A percentile compares a stretch with the other conserved stretches of the same genome.
phyloP scores from a whole-genome alignment of 495 filamentous ascomycete genomes.

The Parathielavia hyrcaniae region DNA sequence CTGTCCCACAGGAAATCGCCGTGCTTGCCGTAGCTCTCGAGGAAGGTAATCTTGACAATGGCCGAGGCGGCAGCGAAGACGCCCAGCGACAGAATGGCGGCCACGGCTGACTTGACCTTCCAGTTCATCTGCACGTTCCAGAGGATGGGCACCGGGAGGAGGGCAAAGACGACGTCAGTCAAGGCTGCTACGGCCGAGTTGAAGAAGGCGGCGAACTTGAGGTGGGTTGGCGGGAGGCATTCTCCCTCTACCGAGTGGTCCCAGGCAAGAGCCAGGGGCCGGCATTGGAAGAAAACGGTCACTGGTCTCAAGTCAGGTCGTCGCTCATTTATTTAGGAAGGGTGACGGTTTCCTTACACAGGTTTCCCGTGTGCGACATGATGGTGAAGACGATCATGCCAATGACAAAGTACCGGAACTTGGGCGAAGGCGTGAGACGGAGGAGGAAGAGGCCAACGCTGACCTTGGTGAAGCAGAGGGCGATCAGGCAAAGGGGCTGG shows the following conservation, averaged over 20 bases:
- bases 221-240: constrained; percentile 22
- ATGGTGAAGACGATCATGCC: constrained; percentile 32
- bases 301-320: constrained; percentile 18
- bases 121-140: constrained; percentile 44
- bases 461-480: constrained; percentile 42
- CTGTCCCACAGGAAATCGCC: constrained; percentile 45
- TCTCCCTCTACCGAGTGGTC: constrained; percentile 24
- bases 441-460: constrained; percentile 44
- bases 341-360: constrained; percentile 14
- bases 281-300: constrained; percentile 32
- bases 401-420: constrained; percentile 36
- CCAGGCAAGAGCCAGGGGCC: constrained; percentile 29
- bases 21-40: constrained; percentile 35
- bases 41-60: constrained; percentile 41
- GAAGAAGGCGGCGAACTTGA: constrained; percentile 19
- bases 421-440: constrained; percentile 34
- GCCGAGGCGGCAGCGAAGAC: constrained; percentile 45
- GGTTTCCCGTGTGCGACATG: constrained; percentile 34
- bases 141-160: constrained; percentile 41
- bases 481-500: constrained; percentile 39
- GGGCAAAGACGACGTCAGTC: constrained; percentile 42
- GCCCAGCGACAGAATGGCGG: constrained; percentile 40
- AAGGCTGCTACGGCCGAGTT: constrained; percentile 36
- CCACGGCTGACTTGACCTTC: constrained; percentile 37
- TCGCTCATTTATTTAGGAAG: too few relatives aligned